phyloP scores from a whole-genome alignment of 805 yeast genomes.

The Scheffersomyces amazonensis region DNA sequence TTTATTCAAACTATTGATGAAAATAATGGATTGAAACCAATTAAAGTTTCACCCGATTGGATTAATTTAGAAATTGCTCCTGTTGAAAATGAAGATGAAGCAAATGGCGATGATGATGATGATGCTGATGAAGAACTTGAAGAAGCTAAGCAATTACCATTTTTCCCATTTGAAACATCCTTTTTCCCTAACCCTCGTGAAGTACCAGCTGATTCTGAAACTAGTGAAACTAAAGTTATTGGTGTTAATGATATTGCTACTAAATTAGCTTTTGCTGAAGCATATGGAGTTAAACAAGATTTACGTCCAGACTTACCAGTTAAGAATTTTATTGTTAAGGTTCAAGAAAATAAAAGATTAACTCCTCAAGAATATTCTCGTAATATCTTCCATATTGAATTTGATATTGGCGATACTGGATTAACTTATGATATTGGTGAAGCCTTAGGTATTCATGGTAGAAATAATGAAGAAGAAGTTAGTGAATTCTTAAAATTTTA shows the following conservation, averaged over 20 bases:
- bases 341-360: constrained; percentile 86
- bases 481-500: constrained; percentile 66
- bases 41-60: constrained; percentile 32
- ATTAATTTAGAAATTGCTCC: constrained; percentile 31
- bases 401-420: constrained; percentile 88
- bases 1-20: constrained; percentile 59
- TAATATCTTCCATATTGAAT: constrained; percentile 94
- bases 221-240: constrained; percentile 29
- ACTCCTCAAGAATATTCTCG: constrained; percentile 89
- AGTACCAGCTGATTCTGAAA: constrained; percentile 30
- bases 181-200: constrained; percentile 61
- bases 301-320: constrained; percentile 91
- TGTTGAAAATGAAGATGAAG: constrained; percentile 19
- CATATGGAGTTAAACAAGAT: constrained; percentile 53
- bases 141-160: constrained; percentile 37
- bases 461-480: constrained; percentile 67
- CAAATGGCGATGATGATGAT: constrained; percentile 16
- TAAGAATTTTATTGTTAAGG: constrained; percentile 81
- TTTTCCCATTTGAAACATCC: constrained; percentile 60
- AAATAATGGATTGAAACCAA: constrained; percentile 36
- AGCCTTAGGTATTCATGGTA: constrained; percentile 93
- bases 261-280: constrained; percentile 77
- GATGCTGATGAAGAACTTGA: constrained; percentile 24
- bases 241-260: constrained; percentile 54
- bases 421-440: constrained; percentile 92